Evolutionary conservation across 140 eudicot genomes (phyloP).

Genomic region (Stevia rebaudiana): DNA sequence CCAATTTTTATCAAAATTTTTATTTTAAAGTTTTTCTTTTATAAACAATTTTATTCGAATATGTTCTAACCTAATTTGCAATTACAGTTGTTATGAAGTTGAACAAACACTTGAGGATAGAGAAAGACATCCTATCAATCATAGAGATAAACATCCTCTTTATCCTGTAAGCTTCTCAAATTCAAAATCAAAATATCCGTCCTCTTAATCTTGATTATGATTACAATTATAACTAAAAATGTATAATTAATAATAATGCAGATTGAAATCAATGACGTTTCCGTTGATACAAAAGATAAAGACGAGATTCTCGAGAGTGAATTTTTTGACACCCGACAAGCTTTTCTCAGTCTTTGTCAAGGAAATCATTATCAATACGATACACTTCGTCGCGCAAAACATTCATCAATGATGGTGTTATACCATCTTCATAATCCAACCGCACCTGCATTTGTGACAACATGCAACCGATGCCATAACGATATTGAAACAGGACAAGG

Average conservation of each 20-base stretch:
- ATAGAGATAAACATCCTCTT: constrained; percentile 59
- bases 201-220: background rate
- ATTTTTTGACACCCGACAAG: constrained; percentile 82
- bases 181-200: background rate
- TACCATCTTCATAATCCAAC: constrained; percentile 98
- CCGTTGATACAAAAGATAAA: constrained; percentile 68
- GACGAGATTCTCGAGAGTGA: constrained; percentile 91
- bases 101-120: constrained; percentile 65
- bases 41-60: too few relatives aligned
- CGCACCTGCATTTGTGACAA: constrained; percentile 81
- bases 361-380: constrained; percentile 92
- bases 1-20: background rate
- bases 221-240: constrained; percentile 14
- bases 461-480: constrained; percentile 61
- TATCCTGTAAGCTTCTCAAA: constrained; percentile 36
- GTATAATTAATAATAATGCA: constrained; percentile 21
- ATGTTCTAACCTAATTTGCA: constrained; percentile 16
- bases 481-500: constrained; percentile 97
- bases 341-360: constrained; percentile 87
- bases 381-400: constrained; percentile 93
- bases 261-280: constrained; percentile 61
- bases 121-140: constrained; percentile 73
- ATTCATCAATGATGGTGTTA: constrained; percentile 95
- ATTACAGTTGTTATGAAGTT: constrained; percentile 59
- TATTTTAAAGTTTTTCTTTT: background rate